Evolutionary conservation across 2,329 filamentous ascomycete species (phyloP), one percentile per base, ranked within the genome.

Genomic region (Nothophoma quercina): DNA sequence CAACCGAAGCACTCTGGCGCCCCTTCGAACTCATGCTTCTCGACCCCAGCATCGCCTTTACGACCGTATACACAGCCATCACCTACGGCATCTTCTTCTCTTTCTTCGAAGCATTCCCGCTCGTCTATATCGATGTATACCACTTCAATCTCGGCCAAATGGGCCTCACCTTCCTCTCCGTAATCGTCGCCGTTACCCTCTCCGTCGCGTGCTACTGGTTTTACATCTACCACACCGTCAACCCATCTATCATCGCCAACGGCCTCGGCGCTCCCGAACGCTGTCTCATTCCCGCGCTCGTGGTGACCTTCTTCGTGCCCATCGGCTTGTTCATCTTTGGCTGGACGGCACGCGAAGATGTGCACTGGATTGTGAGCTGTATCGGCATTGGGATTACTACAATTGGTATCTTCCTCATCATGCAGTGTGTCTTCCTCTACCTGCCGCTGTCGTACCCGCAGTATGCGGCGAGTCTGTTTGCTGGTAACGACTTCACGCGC

Each of bases 1-100:
- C 81, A 58, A 55, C 72, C 13, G 52, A 85, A 87, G 4, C 85
- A 85, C 22, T 74, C 90, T 58, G 74, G 77, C 16, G 88, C 88
- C 92, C 91, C 1, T 89, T 96, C 76, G 88, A 95, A 76, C 85
- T 96, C 7, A 84, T 96, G 34, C 91, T 95, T 67, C 77, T 85
- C 53, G 91, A 96, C 74, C 85, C 90, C 21, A 95, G 96, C 68
- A 90, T 96, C 45, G 84, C 96, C 55, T 85, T 95, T 66, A 88
- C 96, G 58, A 86, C 88, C 1, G 64, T 96, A 1, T 96, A 96
- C 79, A 95, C 93, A 84, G 89, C 86, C 1, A 88, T 95, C 2
- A 81, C 93, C 19, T 90, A 90, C 73, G 87, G 86, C 7, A 79
- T 90, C 5, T 79, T 89, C 38, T 90, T 90, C 80, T 88, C 88